phyloP scores from a whole-genome alignment of 495 filamentous ascomycete genomes.

The Chlorociboria aeruginascens region DNA sequence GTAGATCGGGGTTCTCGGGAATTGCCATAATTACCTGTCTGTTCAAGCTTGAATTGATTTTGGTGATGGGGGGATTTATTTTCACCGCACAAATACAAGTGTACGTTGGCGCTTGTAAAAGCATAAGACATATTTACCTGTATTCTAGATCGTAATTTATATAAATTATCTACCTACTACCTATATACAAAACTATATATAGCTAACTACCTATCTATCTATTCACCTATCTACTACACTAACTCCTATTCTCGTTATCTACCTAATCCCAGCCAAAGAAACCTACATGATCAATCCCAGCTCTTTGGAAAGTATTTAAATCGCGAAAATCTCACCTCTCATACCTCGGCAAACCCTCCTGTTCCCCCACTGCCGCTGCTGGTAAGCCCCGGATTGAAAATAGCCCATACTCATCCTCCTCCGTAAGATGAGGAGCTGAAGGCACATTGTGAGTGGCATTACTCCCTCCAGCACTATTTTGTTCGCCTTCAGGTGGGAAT shows the following conservation, averaged over 20 bases:
- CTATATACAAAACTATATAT: background rate
- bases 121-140: no score
- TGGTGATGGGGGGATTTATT: no score
- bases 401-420: slow-evolving; percentile 44
- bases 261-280: no score
- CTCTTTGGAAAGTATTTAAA: no score
- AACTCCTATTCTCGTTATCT: no score
- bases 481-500: slow-evolving; percentile 34
- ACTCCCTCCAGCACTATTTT: slow-evolving; percentile 10
- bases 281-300: no score
- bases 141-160: background rate
- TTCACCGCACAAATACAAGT: no score
- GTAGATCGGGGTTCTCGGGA: background rate
- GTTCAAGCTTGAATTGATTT: no score
- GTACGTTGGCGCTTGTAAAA: no score
- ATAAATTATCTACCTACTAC: background rate
- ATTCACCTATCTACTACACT: background rate
- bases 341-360: slow-evolving; percentile 33
- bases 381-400: slow-evolving; percentile 23
- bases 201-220: no score
- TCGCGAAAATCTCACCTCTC: slow-evolving; percentile 22
- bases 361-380: slow-evolving; percentile 3
- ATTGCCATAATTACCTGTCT: background rate
- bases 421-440: slow-evolving; percentile 54
- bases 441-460: slow-evolving; percentile 26